Conservation (phyloP, 2,329 filamentous ascomycete species). For the Sarocladium brachiariae region DNA sequence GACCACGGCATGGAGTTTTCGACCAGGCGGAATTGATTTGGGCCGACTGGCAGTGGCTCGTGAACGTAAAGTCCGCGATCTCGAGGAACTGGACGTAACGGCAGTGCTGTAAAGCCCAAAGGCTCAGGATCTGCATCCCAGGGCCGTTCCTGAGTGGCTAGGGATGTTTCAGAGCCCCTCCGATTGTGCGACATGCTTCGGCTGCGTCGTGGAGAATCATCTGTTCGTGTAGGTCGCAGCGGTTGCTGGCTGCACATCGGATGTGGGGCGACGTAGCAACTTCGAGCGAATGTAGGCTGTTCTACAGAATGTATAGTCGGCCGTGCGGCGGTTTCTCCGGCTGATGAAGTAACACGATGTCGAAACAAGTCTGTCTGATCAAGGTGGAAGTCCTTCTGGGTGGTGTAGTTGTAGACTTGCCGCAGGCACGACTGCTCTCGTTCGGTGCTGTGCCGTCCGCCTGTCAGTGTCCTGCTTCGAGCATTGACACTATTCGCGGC, state of each 20-base stretch:
- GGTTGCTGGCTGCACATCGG: not conserved
- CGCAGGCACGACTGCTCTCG: not conserved
- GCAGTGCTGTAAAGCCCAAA: slow-evolving; percentile 21
- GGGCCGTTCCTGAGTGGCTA: slow-evolving; percentile 38
- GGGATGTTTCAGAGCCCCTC: slow-evolving; percentile 38
- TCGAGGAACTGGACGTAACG: slow-evolving; percentile 12
- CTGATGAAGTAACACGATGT: not conserved
- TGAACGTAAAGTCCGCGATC: slow-evolving; percentile 22
- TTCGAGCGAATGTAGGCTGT: not conserved
- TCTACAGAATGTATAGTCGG: not conserved
- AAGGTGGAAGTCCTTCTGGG: not conserved
- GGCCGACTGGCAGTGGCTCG: slow-evolving; percentile 36
- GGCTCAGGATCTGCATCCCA: slow-evolving; percentile 34
- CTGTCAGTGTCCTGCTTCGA: not conserved
- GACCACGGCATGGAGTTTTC: slow-evolving; percentile 43
- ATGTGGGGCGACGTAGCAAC: not conserved
- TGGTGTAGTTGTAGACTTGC: slow-evolving; percentile 1
- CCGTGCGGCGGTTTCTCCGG: not conserved
- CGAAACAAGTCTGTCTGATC: not conserved
- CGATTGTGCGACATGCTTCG: slow-evolving; percentile 28
- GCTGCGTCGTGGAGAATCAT: slow-evolving; percentile 10
- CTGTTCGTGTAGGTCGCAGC: not conserved
- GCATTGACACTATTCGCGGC: not conserved
- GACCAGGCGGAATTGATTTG: slow-evolving; percentile 30
- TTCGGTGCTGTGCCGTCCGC: not conserved